Evolutionary conservation across 176 grass and related monocot genomes (phyloP), one percentile per base, ranked within the genome.

Genomic region (Triticum timopheevii): DNA sequence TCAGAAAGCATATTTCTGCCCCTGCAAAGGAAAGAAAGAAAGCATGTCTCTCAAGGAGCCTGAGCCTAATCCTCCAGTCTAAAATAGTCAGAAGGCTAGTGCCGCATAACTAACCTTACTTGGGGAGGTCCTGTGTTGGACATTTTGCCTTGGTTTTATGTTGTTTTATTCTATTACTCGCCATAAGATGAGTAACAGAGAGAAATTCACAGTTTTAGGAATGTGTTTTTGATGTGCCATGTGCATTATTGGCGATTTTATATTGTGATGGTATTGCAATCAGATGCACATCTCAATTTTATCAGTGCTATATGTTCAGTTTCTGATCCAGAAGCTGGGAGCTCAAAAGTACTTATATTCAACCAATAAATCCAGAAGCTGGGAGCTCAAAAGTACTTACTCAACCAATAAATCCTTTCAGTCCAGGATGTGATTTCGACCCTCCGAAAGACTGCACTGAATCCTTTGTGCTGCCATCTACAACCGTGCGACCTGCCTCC

Each of bases 401-500:
- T 73, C 54, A 82, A 25, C 19, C 40, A 35, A 69, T 71, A 79
- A 72, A 44, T 19, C 38, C 62, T 76, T 70, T 82, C 69, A 38
- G 70, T 36, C 62, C 65, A 73, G 17, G 70, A 86, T 45, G 27
- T 17, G 44, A 38, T 64, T 74, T 76, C 0, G 34, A 72, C 28
- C 39, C 61, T 84, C 54, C 45, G 36, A 42, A 86, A 24, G 65
- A 52, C 20, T 52, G 83, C 65, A 87, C 24, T 54, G 24, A 15
- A 79, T 88, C 61, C 79, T 73, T 92, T 20, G 61, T 1, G 28
- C 68, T 78, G 54, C 39, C 73, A 76, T 91, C 92, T 34, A 95
- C 70, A 50, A 92, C 80, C 67, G 92, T 67, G 31, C 11, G 28
- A 16, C 93, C 93, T 80, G 86, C 93, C 86, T 92, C 88, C 75